These are phyloP conservation scores for Ascochyta pisi DNA, from an alignment of 2,329 filamentous ascomycete genomes.

Conservation along the genomic window DNA sequence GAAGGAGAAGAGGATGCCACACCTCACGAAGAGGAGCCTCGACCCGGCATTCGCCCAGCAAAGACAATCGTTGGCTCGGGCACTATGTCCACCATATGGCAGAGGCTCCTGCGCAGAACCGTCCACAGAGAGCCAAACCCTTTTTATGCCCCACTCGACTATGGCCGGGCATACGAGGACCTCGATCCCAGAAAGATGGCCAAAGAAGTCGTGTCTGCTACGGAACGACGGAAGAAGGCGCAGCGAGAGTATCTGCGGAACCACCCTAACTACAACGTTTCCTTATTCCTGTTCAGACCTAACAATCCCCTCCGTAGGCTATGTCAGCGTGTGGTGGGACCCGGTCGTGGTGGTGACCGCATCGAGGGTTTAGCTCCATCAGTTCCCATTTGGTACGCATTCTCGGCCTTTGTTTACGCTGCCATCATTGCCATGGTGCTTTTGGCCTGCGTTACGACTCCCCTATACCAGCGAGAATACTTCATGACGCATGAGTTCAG, in stretches of 20 bases:
- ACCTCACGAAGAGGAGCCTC: constrained; percentile 39
- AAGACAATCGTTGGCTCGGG: constrained; percentile 62
- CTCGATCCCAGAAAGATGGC: constrained; percentile 88
- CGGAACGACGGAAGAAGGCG: constrained; percentile 81
- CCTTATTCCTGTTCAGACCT: constrained; percentile 84
- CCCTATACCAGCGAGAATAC: constrained; percentile 90
- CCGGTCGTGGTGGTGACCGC: constrained; percentile 83
- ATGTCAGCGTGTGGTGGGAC: constrained; percentile 90
- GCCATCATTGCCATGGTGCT: constrained; percentile 98
- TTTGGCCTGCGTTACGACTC: constrained; percentile 91
- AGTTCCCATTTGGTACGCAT: constrained; percentile 87
- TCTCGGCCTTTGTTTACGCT: constrained; percentile 92
- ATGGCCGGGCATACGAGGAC: constrained; percentile 74
- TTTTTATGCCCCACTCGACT: constrained; percentile 85
- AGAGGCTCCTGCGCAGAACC: constrained; percentile 63
- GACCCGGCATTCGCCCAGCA: constrained; percentile 45
- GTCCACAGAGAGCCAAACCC: constrained; percentile 83
- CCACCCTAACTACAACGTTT: constrained; percentile 91
- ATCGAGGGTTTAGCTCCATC: constrained; percentile 91
- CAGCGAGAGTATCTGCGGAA: constrained; percentile 89
- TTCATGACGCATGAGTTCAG: constrained; percentile 68
- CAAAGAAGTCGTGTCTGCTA: constrained; percentile 84
- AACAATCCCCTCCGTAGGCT: constrained; percentile 77
- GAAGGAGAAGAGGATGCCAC: constrained; percentile 60
- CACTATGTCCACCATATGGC: constrained; percentile 67